Base-by-base conservation (phyloP, 257 asterid genomes). In the Primulina huaijiensis region DNA sequence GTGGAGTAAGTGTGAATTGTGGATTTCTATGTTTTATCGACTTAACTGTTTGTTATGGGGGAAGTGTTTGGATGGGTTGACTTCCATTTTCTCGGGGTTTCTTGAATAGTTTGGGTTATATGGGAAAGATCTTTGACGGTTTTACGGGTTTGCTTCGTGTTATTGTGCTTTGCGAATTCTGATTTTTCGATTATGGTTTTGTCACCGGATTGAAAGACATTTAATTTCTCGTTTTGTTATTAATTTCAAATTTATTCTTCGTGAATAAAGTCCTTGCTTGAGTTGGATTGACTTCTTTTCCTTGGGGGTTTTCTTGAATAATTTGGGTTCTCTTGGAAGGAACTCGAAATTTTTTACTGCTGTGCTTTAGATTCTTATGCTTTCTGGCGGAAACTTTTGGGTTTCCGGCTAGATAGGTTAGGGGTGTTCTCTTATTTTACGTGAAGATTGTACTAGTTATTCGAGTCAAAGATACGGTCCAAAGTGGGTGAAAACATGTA, bases 221-320 rank as follows among this genome's bases (percentile, higher is more conserved):
- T 4, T 50, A 5, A 17, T 50, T 50, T 50, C 8, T 50, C 21
- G 16, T 65, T 67, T 33, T 46, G 64, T 27, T 60, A 35, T 70
- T 73, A 76, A 76, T 77, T 71, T 67, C 63, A 67, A 64, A 73
- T 60, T 77, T 68, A 7, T 78, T 65, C 30, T 73, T 8, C 67
- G 75, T 63, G 33, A 70, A 75, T 75, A 62, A 67, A 64, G 71
- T 70, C 73, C 60, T 74, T 27, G 77, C 60, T 74, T 27, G 77
- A 72, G 70, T 69, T 74, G 77, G 62, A 78, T 79, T 79, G 81
- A 79, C 76, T 83, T 74, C 46, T 58, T 17, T 64, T 66, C 72
- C 64, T 68, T 63, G 62, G 74, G 78, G 56, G 29, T 73, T 73
- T 27, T 29, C 71, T 74, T 65, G 74, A 64, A 68, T 60, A 35